Base-by-base conservation (phyloP, 2,329 filamentous ascomycete genomes). In the Curvularia sp. region DNA sequence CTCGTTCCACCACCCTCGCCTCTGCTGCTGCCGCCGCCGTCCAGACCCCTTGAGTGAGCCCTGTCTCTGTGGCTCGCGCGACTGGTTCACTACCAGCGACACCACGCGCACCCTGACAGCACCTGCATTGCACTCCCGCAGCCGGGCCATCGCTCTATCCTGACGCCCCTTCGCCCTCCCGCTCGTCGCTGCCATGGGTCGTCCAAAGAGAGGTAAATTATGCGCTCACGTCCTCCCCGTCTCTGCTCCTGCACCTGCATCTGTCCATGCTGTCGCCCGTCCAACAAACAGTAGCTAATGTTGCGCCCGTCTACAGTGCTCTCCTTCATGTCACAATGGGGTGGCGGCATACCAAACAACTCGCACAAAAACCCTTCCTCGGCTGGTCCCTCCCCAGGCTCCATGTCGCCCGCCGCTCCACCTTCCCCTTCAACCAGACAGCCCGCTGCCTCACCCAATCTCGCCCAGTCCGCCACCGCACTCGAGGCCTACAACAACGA, bases 241-340 rank as follows among this genome's bases (percentile, higher is more conserved):
- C 20, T 53, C 46, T 51, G 53, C 47, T 62, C 8, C 30, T 31
- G 30, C 30, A 31, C 58, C 49, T 47, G 56, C 47, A 53, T 33
- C 41, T 54, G 43, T 57, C 53, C 44, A 42, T 51, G 20, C 42
- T 50, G 49, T 48, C 58, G 57, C 55, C 51, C 20, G 38, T 42
- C 13, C 41, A 28, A 31, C 46, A 55, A 63, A 58, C 63, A 61
- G 57, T 64, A 53, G 54, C 71, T 74, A 67, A 75, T 70, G 67
- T 50, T 67, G 66, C 62, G 60, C 64, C 61, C 67, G 38, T 55
- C 55, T 44, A 63, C 78, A 96, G 92, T 96, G 57, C 84, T 93
- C 69, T 96, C 92, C 70, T 96, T 96, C 80, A 94, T 96, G 85
- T 92, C 90, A 77, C 87, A 89, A 79, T 88, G 91, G 82, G 89